Conservation (phyloP, 2,329 filamentous ascomycete species). For the Claviceps digitariae region DNA sequence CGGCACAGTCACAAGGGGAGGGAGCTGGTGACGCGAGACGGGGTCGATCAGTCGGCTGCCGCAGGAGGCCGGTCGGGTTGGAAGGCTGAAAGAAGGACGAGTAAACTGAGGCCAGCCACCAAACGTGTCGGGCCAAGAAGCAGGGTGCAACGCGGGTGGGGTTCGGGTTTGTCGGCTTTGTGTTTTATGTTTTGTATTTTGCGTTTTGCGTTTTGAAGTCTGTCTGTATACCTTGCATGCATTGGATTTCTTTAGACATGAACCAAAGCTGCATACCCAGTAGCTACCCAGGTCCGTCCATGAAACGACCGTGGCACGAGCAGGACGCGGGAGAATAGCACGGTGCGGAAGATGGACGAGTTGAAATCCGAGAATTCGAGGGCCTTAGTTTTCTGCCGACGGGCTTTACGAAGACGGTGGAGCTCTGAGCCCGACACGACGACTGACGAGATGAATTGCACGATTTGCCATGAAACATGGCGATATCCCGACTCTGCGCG, state of each 20-base stretch:
- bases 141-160: neutral
- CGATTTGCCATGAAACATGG: neutral
- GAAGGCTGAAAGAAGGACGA: neutral
- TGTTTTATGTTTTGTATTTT: neutral
- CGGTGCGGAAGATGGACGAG: neutral
- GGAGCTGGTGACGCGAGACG: neutral
- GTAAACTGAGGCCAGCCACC: neutral
- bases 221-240: neutral
- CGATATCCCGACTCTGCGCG: neutral
- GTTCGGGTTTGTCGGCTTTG: neutral
- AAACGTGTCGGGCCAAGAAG: neutral
- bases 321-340: neutral
- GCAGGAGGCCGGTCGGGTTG: no score
- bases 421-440: neutral
- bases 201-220: neutral
- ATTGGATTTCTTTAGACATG: neutral
- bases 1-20: neutral
- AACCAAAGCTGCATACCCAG: neutral
- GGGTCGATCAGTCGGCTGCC: neutral
- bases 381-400: neutral
- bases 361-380: neutral
- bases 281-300: neutral
- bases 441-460: neutral
- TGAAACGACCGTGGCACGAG: neutral
- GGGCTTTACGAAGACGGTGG: neutral